Percentiles rank a stretch among this genome's conserved stretches.
phyloP scores from a whole-genome alignment of 2,329 filamentous ascomycete genomes.

The Monilinia aucupariae region DNA sequence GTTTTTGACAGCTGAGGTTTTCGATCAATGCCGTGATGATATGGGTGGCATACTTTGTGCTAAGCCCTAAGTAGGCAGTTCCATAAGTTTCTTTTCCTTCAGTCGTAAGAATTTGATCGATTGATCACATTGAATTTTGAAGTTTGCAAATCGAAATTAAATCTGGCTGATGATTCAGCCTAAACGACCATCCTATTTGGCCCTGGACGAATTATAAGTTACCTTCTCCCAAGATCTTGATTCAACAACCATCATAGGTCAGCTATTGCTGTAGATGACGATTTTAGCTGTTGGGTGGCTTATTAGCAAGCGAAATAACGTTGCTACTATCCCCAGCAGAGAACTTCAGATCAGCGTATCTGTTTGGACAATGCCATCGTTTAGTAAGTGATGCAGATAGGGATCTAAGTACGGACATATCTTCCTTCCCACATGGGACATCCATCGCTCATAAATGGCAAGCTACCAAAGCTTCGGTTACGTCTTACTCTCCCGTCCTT shows the following conservation, averaged over 20 bases:
- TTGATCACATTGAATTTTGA: too few species aligned
- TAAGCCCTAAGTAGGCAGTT: background rate
- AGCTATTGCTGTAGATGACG: background rate
- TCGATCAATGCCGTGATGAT: too few species aligned
- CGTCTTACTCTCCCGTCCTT: slow-evolving; percentile 5
- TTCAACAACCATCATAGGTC: background rate
- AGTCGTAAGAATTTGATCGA: too few species aligned
- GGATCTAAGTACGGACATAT: background rate
- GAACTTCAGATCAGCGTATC: background rate
- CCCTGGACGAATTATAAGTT: background rate
- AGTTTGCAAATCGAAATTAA: too few species aligned
- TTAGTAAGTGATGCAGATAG: background rate
- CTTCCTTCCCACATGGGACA: background rate
- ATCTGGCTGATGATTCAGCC: background rate
- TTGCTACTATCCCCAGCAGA: background rate
- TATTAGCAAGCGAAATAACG: background rate
- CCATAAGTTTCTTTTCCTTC: background rate
- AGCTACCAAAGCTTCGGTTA: background rate
- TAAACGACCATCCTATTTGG: background rate
- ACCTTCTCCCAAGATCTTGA: background rate
- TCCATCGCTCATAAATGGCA: background rate
- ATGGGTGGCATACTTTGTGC: too few species aligned
- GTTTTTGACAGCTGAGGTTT: background rate
- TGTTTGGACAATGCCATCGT: background rate
- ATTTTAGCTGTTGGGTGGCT: background rate